Evolutionary conservation across 495 filamentous ascomycete genomes (phyloP).

Genomic region (Trichoderma virens): DNA sequence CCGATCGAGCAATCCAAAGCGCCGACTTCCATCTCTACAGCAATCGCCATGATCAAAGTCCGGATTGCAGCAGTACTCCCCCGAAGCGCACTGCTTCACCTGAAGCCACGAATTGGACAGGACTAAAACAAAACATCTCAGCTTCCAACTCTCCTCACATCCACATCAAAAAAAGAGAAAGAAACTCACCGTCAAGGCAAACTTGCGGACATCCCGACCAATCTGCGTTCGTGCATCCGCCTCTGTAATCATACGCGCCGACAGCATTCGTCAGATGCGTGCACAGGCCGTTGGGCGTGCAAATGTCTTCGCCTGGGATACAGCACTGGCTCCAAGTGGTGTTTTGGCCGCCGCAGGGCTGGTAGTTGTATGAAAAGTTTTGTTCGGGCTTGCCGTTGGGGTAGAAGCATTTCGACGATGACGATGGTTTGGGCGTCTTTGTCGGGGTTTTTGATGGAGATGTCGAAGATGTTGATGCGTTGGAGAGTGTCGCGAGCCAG

Average conservation of each 20-base stretch:
- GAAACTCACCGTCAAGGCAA: background rate
- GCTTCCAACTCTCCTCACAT: background rate
- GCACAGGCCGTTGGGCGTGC: background rate
- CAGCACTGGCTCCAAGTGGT: background rate
- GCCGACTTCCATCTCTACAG: background rate
- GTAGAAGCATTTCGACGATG: background rate
- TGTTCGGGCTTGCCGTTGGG: background rate
- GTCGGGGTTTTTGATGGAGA: too few relatives aligned
- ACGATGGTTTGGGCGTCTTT: too few relatives aligned
- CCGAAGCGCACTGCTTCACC: background rate
- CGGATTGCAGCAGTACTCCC: background rate
- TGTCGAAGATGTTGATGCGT: too few relatives aligned
- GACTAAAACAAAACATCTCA: background rate
- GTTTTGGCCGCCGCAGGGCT: background rate
- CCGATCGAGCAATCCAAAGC: background rate
- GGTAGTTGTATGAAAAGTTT: background rate
- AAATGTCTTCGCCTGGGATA: background rate
- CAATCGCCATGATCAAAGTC: background rate
- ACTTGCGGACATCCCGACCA: background rate
- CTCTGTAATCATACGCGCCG: background rate
- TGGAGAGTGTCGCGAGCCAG: background rate
- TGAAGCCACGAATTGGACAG: background rate
- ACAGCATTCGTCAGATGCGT: background rate
- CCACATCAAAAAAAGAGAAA: background rate
- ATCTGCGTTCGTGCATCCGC: background rate